Evolutionary conservation across 352 stramenopile species (phyloP).

Genomic region (Peronosclerospora sorghi): DNA sequence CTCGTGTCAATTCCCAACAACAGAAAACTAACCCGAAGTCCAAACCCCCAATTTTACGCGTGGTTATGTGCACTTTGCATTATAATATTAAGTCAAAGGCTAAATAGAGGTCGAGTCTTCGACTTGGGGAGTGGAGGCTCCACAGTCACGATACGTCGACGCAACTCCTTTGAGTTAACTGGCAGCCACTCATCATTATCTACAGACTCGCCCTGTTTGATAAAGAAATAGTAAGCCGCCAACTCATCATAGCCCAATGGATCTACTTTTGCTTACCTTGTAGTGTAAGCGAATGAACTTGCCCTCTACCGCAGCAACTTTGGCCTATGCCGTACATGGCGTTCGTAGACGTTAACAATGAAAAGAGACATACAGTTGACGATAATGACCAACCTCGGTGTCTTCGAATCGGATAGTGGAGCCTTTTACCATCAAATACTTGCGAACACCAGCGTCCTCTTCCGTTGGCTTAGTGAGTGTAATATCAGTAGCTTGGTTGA

Average conservation of each 20-base stretch:
- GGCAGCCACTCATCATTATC: slow-evolving; percentile 67
- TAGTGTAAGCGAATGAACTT: slow-evolving; percentile 73
- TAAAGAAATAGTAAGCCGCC: background rate
- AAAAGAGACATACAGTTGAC: background rate
- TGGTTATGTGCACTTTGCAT: no score
- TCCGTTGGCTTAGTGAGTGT: slow-evolving; percentile 25
- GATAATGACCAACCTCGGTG: slow-evolving; percentile 27
- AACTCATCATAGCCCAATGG: background rate
- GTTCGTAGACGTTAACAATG: background rate
- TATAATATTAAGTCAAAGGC: slow-evolving; percentile 4
- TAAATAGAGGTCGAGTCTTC: slow-evolving; percentile 11
- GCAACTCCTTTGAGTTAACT: slow-evolving; percentile 34
- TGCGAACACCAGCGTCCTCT: slow-evolving; percentile 16
- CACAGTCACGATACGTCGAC: slow-evolving; percentile 32
- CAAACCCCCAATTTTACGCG: no score
- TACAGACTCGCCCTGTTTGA: slow-evolving; percentile 40
- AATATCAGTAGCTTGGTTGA: background rate
- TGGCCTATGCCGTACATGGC: slow-evolving; percentile 26
- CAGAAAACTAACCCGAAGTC: no score
- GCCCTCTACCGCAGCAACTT: slow-evolving; percentile 53
- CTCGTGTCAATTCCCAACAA: no score
- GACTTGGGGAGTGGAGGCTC: slow-evolving; percentile 17
- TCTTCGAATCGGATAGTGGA: slow-evolving; percentile 56
- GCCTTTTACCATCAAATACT: slow-evolving; percentile 47
- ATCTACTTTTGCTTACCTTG: slow-evolving; percentile 56